Conservation (phyloP, 352 stramenopile genomes). For the Sclerospora graminicola region DNA sequence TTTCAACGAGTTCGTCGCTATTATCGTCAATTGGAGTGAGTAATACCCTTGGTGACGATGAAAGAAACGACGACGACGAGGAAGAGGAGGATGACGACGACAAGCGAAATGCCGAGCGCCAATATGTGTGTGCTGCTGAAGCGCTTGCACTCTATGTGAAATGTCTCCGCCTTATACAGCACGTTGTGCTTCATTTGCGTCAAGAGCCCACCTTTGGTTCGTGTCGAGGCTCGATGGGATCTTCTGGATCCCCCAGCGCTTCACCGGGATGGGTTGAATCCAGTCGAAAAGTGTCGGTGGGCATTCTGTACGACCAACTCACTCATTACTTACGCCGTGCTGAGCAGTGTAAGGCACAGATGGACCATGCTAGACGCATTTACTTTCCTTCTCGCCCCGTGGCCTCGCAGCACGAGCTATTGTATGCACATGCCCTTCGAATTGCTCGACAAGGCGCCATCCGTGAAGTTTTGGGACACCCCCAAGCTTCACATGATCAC, state of each 20-base stretch:
- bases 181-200: slow-evolving; percentile 49
- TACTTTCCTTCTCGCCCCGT: slow-evolving; percentile 6
- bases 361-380: slow-evolving; percentile 19
- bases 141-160: slow-evolving; percentile 58
- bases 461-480: slow-evolving; percentile 59
- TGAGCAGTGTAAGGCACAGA: slow-evolving; percentile 49
- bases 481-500: slow-evolving; percentile 37
- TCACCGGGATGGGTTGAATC: slow-evolving; percentile 24
- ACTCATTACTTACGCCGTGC: slow-evolving; percentile 51
- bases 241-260: slow-evolving; percentile 6
- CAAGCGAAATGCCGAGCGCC: slow-evolving; percentile 24
- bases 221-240: slow-evolving; percentile 11
- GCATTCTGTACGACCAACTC: slow-evolving; percentile 49
- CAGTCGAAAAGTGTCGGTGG: slow-evolving; percentile 50
- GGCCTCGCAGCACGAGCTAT: slow-evolving; percentile 44
- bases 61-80: slow-evolving; percentile 14
- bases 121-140: slow-evolving; percentile 51
- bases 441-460: slow-evolving; percentile 53
- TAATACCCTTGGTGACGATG: slow-evolving; percentile 20
- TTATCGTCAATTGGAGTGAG: slow-evolving; percentile 26
- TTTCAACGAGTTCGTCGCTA: slow-evolving; percentile 44
- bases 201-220: slow-evolving; percentile 29
- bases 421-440: slow-evolving; percentile 54
- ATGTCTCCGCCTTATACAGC: slow-evolving; percentile 54
- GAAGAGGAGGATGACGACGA: slow-evolving; percentile 23